Evolutionary conservation across 2,329 filamentous ascomycete genomes (phyloP).

Genomic region (Aurifilum marmelostoma): DNA sequence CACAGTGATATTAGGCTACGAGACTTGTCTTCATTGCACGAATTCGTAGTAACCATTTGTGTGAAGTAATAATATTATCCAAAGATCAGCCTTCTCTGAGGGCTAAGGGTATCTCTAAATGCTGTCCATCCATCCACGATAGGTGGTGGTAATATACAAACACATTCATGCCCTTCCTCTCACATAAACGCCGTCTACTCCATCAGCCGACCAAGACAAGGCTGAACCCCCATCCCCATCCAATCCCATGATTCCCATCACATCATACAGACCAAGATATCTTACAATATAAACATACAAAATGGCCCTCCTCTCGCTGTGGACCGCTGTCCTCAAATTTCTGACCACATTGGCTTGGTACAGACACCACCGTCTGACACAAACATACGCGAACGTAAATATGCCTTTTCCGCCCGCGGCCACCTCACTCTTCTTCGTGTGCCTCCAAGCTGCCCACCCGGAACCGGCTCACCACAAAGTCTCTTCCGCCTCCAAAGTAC

Average conservation of each 20-base stretch:
- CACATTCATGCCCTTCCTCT: not conserved
- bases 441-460: constrained; percentile 27
- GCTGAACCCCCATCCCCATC: not conserved
- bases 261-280: not conserved
- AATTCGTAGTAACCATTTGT: not conserved
- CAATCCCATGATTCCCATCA: too few species aligned
- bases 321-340: not conserved
- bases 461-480: constrained; percentile 27
- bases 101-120: constrained; percentile 8
- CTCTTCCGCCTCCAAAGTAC: constrained; percentile 19
- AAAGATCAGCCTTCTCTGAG: not conserved
- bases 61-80: not conserved
- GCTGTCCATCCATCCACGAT: not conserved
- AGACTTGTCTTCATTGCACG: not conserved
- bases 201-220: not conserved
- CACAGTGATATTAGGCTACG: not conserved
- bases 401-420: too few species aligned
- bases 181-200: not conserved
- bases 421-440: constrained; percentile 27
- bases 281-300: not conserved
- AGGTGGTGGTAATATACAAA: not conserved
- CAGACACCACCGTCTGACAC: not conserved
- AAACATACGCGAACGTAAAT: not conserved
- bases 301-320: not conserved
- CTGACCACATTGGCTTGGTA: not conserved